Base-by-base conservation (phyloP, 768 basidiomycete genomes). In the Suillus luteus region DNA sequence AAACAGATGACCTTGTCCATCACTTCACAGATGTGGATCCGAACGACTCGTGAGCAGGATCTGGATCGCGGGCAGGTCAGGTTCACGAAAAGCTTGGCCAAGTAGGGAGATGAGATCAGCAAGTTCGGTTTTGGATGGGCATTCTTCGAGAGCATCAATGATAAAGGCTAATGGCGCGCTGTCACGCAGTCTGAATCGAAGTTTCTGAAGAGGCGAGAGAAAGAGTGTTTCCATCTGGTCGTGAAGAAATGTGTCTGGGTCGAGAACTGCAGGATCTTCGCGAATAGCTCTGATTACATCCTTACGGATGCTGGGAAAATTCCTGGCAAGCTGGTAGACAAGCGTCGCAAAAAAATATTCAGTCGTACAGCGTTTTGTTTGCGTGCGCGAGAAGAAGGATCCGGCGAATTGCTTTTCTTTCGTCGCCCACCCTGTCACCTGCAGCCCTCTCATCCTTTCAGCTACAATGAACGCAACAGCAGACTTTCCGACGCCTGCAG, bases 401-500 rank as follows among this genome's bases (percentile, higher is more conserved):
- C 44, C 44, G 8, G n/a, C 44, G n/a, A 46, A n/a, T 10, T n/a
- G 44, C 44, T 46, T 46, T n/a, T 46, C 44, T 10, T n/a, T 46
- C 7, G 19, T 44, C 11, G 48, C 9, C 5, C 14, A 11, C 12
- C 5, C 48, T 24, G 48, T 24, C 24, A 24, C 24, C 14, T 1
- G 5, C 10, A 49, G 22, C 14, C 48, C 48, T 49, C 48, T 49
- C 48, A 49, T 49, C 22, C 48, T 49, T 24, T 49, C 48, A 24
- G 48, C 48, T 24, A 49, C 48, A 24, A 24, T 49, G 48, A 49
- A 49, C 24, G 48, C 48, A 24, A 49, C 48, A 24, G 48, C 48
- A 49, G 48, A 49, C 48, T 49, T 49, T 49, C 48, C 48, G 24
- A 49, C 48, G 24, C 48, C 48, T 24, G 48, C 48, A 2, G 48